Evolutionary conservation across 257 asterid genomes (phyloP).

Genomic region (Coffea canephora): DNA sequence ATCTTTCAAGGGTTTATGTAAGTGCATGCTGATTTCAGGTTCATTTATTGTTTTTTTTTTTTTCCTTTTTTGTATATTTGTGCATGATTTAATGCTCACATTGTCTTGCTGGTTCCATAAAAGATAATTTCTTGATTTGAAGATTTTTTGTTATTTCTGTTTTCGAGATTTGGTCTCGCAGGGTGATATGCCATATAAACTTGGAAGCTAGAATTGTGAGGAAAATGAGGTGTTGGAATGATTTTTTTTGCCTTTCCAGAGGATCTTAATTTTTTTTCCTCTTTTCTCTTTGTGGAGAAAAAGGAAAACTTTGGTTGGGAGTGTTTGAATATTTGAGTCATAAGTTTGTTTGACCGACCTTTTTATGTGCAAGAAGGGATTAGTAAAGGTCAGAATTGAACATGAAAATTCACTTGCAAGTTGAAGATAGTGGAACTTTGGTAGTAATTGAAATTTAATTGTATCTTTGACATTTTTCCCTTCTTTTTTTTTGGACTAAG

Average conservation of each 20-base stretch:
- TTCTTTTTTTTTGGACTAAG: background rate
- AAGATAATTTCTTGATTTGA: background rate
- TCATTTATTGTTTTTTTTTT: background rate
- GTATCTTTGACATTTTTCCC: background rate
- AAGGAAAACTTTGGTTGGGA: background rate
- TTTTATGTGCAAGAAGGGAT: background rate
- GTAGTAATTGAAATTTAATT: background rate
- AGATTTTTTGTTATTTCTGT: background rate
- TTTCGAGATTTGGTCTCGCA: background rate
- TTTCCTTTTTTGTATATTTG: too few relatives aligned
- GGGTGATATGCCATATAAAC: background rate
- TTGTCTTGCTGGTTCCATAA: background rate
- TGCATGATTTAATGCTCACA: background rate
- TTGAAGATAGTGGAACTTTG: background rate
- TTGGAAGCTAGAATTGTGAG: background rate
- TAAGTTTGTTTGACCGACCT: background rate
- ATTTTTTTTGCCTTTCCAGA: background rate
- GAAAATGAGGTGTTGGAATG: background rate
- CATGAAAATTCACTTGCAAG: background rate
- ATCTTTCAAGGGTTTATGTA: background rate
- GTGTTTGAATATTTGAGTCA: background rate
- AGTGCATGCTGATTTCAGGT: slow-evolving; percentile 1
- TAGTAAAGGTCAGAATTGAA: background rate
- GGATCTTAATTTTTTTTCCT: background rate
- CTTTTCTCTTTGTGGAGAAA: background rate